Percentiles rank a stretch among this genome's conserved stretches.
phyloP scores from a whole-genome alignment of 129 eudicot species.

The Apium graveolens region DNA sequence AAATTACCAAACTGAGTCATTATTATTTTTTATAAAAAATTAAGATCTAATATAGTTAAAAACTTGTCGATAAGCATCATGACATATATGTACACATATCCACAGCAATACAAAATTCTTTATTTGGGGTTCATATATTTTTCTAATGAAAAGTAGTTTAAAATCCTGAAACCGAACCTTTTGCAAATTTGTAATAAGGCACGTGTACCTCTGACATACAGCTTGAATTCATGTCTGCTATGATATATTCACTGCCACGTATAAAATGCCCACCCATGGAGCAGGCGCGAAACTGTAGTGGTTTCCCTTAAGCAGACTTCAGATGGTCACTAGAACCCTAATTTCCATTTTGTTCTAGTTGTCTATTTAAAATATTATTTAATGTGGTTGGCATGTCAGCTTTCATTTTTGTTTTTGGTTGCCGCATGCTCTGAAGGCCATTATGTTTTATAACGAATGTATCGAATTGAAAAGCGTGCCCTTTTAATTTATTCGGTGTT shows the following conservation, averaged over 20 bases:
- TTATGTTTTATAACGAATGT: neutral
- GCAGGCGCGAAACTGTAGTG: constrained; percentile 20
- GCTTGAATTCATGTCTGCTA: constrained; percentile 38
- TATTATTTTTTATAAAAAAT: too few species aligned
- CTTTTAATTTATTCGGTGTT: neutral
- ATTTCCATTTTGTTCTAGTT: too few species aligned
- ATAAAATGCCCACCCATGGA: constrained; percentile 37
- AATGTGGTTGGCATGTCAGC: neutral
- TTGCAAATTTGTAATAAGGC: neutral
- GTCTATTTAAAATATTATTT: too few species aligned
- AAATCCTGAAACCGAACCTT: neutral
- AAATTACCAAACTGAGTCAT: neutral
- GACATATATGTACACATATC: neutral
- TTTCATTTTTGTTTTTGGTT: too few species aligned
- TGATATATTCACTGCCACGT: constrained; percentile 41
- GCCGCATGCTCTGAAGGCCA: neutral
- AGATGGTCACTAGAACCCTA: constrained; percentile 20
- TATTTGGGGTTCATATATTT: neutral
- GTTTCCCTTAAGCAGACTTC: constrained; percentile 26
- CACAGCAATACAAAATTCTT: neutral
- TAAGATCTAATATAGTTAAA: too few species aligned
- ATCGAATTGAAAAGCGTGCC: neutral
- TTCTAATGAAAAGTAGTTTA: neutral
- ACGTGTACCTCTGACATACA: neutral
- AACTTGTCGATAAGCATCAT: neutral